phyloP scores from a whole-genome alignment of 2,329 filamentous ascomycete genomes.

The Alternaria alternata region DNA sequence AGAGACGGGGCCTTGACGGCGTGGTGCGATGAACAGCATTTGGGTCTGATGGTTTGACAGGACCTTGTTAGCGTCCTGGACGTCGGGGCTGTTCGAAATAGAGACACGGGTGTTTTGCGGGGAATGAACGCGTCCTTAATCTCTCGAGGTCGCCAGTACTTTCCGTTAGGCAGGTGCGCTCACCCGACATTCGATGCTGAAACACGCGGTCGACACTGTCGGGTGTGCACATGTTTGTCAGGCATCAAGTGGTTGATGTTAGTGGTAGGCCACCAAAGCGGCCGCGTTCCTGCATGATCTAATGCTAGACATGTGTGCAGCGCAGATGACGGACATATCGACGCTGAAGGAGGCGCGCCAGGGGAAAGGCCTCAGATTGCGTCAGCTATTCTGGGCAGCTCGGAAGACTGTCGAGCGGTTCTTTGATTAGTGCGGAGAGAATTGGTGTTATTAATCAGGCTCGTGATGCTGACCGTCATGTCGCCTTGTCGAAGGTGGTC shows the following conservation, averaged over 20 bases:
- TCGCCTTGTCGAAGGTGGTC: constrained; percentile 10
- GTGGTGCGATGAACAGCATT: background rate
- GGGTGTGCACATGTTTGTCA: constrained; percentile 2
- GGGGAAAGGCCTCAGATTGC: constrained; percentile 3
- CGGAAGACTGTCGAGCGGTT: background rate
- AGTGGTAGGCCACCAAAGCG: constrained; percentile 12
- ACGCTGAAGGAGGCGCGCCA: constrained; percentile 9
- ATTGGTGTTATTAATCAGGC: background rate
- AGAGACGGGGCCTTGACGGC: background rate
- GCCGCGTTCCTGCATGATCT: constrained; percentile 32
- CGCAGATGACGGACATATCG: constrained; percentile 8
- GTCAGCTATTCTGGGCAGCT: background rate
- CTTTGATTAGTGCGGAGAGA: background rate
- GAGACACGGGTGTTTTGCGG: constrained; percentile 13
- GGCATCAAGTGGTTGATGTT: background rate
- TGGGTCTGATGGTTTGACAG: background rate
- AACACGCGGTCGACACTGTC: constrained; percentile 3
- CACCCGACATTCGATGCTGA: constrained; percentile 5
- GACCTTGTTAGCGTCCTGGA: background rate
- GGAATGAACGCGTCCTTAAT: constrained; percentile 21
- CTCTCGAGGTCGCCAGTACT: constrained; percentile 12
- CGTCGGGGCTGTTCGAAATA: constrained; percentile 1
- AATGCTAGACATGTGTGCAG: constrained; percentile 6
- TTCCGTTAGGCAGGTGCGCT: constrained; percentile 6
- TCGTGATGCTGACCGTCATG: background rate